Evolutionary conservation across 306 rosid species (phyloP).

Genomic region (Neltuma alba): DNA sequence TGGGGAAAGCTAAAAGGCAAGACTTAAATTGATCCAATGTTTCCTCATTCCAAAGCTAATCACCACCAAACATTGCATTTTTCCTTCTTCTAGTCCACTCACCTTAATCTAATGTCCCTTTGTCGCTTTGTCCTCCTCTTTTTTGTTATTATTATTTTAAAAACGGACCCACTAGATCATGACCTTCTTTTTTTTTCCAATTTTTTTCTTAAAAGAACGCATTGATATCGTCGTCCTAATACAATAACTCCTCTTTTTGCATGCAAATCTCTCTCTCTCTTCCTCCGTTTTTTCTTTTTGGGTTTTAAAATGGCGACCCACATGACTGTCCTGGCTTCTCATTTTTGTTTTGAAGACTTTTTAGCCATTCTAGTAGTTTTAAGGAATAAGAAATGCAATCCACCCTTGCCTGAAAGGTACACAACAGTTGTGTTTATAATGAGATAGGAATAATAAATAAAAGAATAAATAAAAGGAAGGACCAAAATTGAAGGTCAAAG

Average conservation of each 20-base stretch:
- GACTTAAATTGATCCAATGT: constrained; percentile 15
- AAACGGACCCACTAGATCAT: neutral
- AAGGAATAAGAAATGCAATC: neutral
- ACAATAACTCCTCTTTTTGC: neutral
- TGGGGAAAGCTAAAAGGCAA: constrained; percentile 31
- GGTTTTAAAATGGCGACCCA: neutral
- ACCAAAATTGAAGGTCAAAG: neutral
- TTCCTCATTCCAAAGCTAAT: constrained; percentile 30
- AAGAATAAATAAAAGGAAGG: neutral
- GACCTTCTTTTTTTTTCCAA: too few species aligned
- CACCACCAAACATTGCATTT: constrained; percentile 28
- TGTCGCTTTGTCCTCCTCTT: too few species aligned
- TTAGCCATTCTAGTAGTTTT: neutral
- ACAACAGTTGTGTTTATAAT: neutral
- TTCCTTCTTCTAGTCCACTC: constrained; percentile 14
- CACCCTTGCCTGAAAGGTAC: neutral
- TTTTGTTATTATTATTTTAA: too few species aligned
- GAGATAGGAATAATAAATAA: neutral
- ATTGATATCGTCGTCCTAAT: constrained; percentile 14
- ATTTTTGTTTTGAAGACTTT: neutral
- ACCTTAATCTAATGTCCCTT: neutral
- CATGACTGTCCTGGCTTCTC: neutral
- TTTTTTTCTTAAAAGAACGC: neutral
- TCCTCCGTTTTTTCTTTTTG: too few species aligned
- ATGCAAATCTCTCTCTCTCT: neutral